Conservation (phyloP, 169 alveolate genomes). For the Babesia sp. region DNA sequence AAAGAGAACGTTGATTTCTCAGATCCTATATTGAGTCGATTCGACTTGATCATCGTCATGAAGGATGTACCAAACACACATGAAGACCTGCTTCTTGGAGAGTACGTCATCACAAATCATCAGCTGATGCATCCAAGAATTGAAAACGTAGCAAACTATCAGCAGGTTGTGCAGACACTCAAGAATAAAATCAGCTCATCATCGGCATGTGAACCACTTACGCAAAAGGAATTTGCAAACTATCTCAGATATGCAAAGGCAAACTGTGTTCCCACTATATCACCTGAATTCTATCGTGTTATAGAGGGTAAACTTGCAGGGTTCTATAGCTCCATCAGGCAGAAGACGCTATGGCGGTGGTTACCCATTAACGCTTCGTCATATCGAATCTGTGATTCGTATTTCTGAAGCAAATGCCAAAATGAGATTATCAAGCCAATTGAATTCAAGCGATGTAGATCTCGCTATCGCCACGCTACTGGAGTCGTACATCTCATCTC, state of each 20-base stretch:
- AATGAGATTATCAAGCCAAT: conserved; percentile 94
- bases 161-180: conserved; percentile 71
- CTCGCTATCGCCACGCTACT: conserved; percentile 95
- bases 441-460: conserved; percentile 93
- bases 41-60: conserved; percentile 97
- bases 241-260: conserved; percentile 95
- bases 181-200: conserved; percentile 73
- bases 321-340: conserved; percentile 93
- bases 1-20: conserved; percentile 98
- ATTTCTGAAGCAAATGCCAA: conserved; percentile 95
- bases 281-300: conserved; percentile 76
- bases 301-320: conserved; percentile 76
- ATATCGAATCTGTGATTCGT: conserved; percentile 93
- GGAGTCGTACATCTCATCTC: conserved; percentile 93
- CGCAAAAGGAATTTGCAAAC: conserved; percentile 91
- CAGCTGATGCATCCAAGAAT: conserved; percentile 91
- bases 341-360: conserved; percentile 96
- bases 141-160: conserved; percentile 77
- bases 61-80: conserved; percentile 95
- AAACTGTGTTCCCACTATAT: conserved; percentile 80
- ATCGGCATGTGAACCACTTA: conserved; percentile 83
- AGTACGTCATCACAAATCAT: conserved; percentile 96
- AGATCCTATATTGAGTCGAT: conserved; percentile 98
- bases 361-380: conserved; percentile 94
- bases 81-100: conserved; percentile 93